Evolutionary conservation across 257 asterid species (phyloP).

Genomic region (Ophiorrhiza pumila): DNA sequence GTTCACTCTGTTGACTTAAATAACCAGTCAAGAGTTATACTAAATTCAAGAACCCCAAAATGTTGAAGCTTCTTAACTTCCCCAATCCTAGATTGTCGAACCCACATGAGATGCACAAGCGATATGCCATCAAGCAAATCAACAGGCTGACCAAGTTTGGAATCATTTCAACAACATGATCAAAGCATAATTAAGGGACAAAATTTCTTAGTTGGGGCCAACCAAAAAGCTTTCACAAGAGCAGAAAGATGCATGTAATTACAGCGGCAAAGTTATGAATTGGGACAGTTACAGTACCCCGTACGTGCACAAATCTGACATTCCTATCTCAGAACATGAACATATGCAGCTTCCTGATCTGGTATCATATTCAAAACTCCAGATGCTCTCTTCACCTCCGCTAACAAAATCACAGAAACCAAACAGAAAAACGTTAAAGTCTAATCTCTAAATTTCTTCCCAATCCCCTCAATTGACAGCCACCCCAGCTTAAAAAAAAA

Average conservation of each 20-base stretch:
- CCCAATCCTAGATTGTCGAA: not conserved
- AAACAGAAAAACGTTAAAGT: slow-evolving; percentile 25
- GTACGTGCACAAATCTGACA: slow-evolving; percentile 58
- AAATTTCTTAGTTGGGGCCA: not conserved
- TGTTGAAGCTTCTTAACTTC: not conserved
- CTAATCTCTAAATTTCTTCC: slow-evolving; percentile 3
- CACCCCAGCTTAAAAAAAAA: not conserved
- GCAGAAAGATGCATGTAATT: not conserved
- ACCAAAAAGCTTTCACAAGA: not conserved
- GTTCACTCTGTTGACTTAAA: not conserved
- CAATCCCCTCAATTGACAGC: slow-evolving; percentile 7
- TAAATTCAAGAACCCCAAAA: not conserved
- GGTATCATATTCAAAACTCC: slow-evolving; percentile 33
- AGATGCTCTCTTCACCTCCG: slow-evolving; percentile 37
- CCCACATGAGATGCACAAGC: not conserved
- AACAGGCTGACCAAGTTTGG: not conserved
- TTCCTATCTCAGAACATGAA: slow-evolving; percentile 47
- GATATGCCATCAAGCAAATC: not conserved
- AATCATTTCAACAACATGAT: slow-evolving; percentile 1
- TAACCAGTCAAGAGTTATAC: not conserved
- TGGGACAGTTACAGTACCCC: slow-evolving; percentile 35
- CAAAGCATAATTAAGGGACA: slow-evolving; percentile 1
- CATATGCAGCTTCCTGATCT: slow-evolving; percentile 27
- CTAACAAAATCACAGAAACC: slow-evolving; percentile 26
- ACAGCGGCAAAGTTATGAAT: slow-evolving; percentile 6